Evolutionary conservation across 352 stramenopile species (phyloP), one percentile per base, ranked within the genome.

Genomic region (Globisporangium apiculatum): DNA sequence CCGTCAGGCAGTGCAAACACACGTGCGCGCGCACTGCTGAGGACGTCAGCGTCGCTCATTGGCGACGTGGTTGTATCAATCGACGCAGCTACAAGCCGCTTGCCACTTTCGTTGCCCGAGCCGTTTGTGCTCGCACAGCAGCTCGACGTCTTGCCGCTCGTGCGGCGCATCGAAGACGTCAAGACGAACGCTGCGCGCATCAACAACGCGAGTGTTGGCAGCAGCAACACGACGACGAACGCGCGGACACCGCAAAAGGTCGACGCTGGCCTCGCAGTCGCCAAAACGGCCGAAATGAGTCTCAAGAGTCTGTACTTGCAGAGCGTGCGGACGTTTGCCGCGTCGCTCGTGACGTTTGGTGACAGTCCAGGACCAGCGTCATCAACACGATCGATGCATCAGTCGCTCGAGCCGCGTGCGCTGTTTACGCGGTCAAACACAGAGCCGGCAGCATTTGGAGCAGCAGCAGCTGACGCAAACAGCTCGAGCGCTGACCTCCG

Each of bases 41-140:
- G 86, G n/a, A 71, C 73, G 48, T 55, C 58, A 37, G 40, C 42
- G 15, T 41, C 57, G 12, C 56, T 86, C 9, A 61, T 41, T 10
- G 79, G 83, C 11, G 72, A 91, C 47, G 57, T 94, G 49, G 68
- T 94, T 18, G 76, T 94, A 48, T 71, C 76, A 1, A 62, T 89
- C 51, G 71, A 91, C 52, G 35, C 72, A 0, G 67, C 83, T 0
- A 71, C 68, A 7, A 78, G 64, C 41, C 77, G 73, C 18, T 37
- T 91, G 8, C 50, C 69, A 11, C 53, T 94, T 35, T 66, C 89
- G 57, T 54, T 94, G 14, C 83, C 84, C 9, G 73, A 94, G 60
- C 77, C 65, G 0, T 91, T 91, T 52, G 78, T 94, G 24, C 59
- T 72, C 31, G 80, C 81, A 50, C 67, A 80, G 51, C 66, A 85